phyloP scores from a whole-genome alignment of 768 basidiomycete species.

The Boletus speciosus region DNA sequence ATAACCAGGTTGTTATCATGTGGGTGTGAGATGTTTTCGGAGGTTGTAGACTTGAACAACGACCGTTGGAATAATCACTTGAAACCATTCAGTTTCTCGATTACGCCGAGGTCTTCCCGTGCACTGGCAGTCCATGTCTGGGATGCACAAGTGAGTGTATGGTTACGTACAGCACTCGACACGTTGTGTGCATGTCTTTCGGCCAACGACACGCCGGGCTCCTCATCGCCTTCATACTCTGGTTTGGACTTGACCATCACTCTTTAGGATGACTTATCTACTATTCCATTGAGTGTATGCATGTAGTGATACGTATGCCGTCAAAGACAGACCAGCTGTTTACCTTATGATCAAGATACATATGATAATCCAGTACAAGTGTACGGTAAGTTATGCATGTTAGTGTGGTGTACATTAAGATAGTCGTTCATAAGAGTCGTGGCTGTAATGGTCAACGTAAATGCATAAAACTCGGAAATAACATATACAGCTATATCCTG shows the following conservation, averaged over 20 bases:
- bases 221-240: neutral
- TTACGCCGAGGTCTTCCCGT: too few species aligned
- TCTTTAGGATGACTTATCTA: neutral
- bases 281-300: neutral
- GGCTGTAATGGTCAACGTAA: conserved; percentile 6
- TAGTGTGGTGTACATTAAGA: conserved; percentile 13
- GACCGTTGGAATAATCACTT: conserved; percentile 7
- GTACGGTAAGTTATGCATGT: conserved; percentile 20
- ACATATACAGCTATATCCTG: conserved; percentile 21
- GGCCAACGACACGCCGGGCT: neutral
- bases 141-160: too few species aligned
- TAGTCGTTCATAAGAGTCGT: conserved; percentile 11
- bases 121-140: too few species aligned
- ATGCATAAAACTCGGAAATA: neutral
- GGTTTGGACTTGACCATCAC: neutral
- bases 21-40: conserved; percentile 5
- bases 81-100: neutral
- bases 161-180: too few species aligned
- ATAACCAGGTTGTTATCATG: conserved; percentile 26
- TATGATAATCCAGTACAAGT: conserved; percentile 11
- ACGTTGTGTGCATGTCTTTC: neutral
- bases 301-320: neutral
- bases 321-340: conserved; percentile 20
- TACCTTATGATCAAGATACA: conserved; percentile 7
- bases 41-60: neutral